Base-by-base conservation (phyloP, 2,329 filamentous ascomycete species). In the Nigrograna mackinnonii region DNA sequence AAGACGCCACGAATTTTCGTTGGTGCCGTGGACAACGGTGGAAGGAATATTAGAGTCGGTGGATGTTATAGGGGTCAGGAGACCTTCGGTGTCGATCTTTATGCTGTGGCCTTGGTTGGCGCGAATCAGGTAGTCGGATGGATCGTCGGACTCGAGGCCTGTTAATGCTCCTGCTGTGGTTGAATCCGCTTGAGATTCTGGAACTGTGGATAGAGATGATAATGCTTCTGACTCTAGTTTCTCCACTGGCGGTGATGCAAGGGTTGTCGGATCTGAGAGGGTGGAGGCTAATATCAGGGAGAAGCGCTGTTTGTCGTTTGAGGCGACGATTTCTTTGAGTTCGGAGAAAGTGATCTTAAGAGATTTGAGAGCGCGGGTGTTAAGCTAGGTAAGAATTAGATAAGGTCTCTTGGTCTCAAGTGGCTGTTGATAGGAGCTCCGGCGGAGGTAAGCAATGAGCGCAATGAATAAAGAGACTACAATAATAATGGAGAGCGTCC, bases 81-180 rank as follows among this genome's bases (percentile, higher is more conserved):
- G 78, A 0, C 79, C 79, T 35, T 85, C 82, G n/a, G 83, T 83
- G 20, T 89, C 85, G 24, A 85, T 72, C 60, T 84, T 83, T 62
- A 99, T 88, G 57, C 83, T 90, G 74, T 97, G 94, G 41, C 94
- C 94, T 73, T 97, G 94, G 62, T 95, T 96, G 20, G 94, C 94
- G 59, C 94, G 90, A 71, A 99, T 96, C 22, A 95, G 78, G 74
- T 85, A 96, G 66, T 87, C 78, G 0, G 77, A 67, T 0, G 89
- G 78, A 37, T 86, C 74, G 6, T 67, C 64, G 6, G 52, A 53
- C 22, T 55, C 52, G 11, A 33, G 11, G n/a, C n/a, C n/a, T n/a
- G n/a, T n/a, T n/a, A n/a, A n/a, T n/a, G n/a, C n/a, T n/a, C n/a
- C n/a, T n/a, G n/a, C n/a, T n/a, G n/a, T n/a, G n/a, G n/a, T n/a